Evolutionary conservation across 2,329 filamentous ascomycete species (phyloP).

Genomic region (Fusarium nematophilum): DNA sequence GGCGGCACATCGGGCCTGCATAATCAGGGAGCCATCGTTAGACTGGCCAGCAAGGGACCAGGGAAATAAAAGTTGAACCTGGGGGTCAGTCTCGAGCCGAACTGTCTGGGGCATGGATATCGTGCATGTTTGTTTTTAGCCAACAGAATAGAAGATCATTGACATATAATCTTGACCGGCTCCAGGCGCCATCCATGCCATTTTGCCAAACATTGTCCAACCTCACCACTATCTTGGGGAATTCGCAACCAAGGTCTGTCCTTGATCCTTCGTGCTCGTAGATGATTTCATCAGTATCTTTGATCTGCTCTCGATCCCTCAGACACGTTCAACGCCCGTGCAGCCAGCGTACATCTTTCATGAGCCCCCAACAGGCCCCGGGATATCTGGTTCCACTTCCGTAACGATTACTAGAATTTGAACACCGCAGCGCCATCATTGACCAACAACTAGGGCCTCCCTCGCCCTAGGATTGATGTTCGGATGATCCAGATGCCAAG

Average conservation of each 20-base stretch:
- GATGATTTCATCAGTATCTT: slow-evolving; percentile 29
- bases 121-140: slow-evolving; percentile 5
- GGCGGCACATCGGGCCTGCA: slow-evolving; percentile 4
- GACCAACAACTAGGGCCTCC: too few relatives aligned
- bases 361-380: slow-evolving; percentile 13
- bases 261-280: slow-evolving; percentile 10
- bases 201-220: slow-evolving; percentile 2
- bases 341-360: slow-evolving; percentile 32
- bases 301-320: slow-evolving; percentile 14
- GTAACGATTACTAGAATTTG: slow-evolving; percentile 1
- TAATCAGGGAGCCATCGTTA: background rate
- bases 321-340: slow-evolving; percentile 38
- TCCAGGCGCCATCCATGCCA: slow-evolving; percentile 4
- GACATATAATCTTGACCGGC: slow-evolving; percentile 6
- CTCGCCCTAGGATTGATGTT: too few relatives aligned
- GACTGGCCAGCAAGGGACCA: background rate
- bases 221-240: background rate
- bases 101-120: background rate
- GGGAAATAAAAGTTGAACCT: background rate
- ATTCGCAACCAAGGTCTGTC: slow-evolving; percentile 5
- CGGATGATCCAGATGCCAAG: too few relatives aligned
- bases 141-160: slow-evolving; percentile 1
- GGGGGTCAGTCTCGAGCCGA: background rate
- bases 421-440: background rate
- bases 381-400: slow-evolving; percentile 7